These are phyloP conservation scores for Diplogelasinospora grovesii DNA, from an alignment of 495 filamentous ascomycete species.

Conservation along the genomic window DNA sequence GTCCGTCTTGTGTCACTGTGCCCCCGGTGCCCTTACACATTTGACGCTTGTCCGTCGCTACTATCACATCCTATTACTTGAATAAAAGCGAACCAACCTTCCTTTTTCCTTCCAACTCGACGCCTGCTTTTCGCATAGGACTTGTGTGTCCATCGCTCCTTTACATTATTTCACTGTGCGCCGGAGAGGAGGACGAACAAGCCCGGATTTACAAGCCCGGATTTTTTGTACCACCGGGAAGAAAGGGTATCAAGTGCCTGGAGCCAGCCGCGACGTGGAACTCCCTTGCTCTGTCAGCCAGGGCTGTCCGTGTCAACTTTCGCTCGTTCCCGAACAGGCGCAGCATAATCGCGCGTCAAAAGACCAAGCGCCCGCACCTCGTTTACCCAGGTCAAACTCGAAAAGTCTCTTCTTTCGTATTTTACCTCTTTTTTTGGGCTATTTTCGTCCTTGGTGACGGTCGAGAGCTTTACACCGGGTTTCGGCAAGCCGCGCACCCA, in stretches of 20 bases:
- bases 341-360: constrained; percentile 44
- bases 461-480: not conserved
- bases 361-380: constrained; percentile 16
- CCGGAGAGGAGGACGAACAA: too few relatives aligned
- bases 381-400: too few relatives aligned
- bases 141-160: too few relatives aligned
- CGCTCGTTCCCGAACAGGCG: constrained; percentile 25
- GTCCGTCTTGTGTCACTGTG: not conserved
- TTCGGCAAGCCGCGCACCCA: not conserved
- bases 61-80: constrained; percentile 8
- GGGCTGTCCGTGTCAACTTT: not conserved
- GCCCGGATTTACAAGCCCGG: too few relatives aligned
- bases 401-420: not conserved
- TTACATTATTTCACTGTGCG: too few relatives aligned
- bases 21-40: constrained; percentile 4
- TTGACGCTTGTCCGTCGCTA: constrained; percentile 12
- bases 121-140: too few relatives aligned
- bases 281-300: not conserved
- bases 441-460: too few relatives aligned
- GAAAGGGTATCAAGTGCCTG: too few relatives aligned
- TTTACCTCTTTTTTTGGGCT: not conserved
- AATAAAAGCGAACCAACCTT: too few relatives aligned
- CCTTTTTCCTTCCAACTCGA: too few relatives aligned
- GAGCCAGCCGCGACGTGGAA: not conserved
- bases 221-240: too few relatives aligned